Evolutionary conservation across 495 filamentous ascomycete genomes (phyloP), one percentile per base, ranked within the genome.

Genomic region (Podospora pseudopauciseta): DNA sequence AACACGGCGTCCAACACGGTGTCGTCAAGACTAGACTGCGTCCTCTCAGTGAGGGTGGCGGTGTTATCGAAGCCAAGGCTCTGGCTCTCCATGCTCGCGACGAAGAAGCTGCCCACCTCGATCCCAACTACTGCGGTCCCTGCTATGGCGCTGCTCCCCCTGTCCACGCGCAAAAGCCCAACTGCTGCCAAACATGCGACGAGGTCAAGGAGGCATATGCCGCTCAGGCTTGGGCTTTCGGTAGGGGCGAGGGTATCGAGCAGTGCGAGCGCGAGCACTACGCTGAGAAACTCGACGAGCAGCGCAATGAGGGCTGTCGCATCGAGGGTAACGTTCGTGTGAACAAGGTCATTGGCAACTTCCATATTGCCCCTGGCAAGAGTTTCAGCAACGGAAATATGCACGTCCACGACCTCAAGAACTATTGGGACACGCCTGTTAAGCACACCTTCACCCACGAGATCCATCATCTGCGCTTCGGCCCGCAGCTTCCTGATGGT

Each of bases 341-440:
- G 58, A 99, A 98, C 83, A 99, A 99, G 77, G 95, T 99, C 2
- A 85, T 98, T 65, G 95, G 95, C 57, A 99, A 99, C 81, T 99
- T 99, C 86, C 95, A 99, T 80, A 91, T 99, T 73, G 96, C 95
- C 2, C 96, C 95, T 1, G 95, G 95, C 74, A 89, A 93, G 78
- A 92, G 88, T 75, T 98, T 97, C 85, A 93, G 89, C 72, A 95
- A 90, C 74, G 91, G 91, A 64, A 95, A 97, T 80, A 89, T 97
- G 88, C 95, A 99, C 79, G 92, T 97, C 34, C 95, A 99, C 80
- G 95, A 99, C 74, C 83, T 98, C 59, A 92, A 96, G 72, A 94
- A 95, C 78, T 99, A 95, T 82, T 88, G 91, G 79, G 87, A 92
- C 67, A 83, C 83, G 44, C 80, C 87, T 3, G 82, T 86, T 11